phyloP scores from a whole-genome alignment of 305 asterid species.

The Coffea humblotiana region DNA sequence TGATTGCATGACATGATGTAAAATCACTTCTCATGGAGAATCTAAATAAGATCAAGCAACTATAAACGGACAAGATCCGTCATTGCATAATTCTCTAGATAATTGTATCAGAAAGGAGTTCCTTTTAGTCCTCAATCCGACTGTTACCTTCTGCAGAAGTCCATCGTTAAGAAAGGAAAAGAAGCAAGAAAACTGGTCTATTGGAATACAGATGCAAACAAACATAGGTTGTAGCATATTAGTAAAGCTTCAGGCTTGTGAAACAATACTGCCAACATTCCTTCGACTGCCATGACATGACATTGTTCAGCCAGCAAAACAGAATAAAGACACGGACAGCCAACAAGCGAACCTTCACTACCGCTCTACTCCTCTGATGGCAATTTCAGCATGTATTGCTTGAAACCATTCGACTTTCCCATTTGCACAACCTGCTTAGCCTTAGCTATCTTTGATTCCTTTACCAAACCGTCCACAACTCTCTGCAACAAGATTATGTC shows the following conservation, averaged over 20 bases:
- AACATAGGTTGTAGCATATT: not conserved
- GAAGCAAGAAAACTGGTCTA: not conserved
- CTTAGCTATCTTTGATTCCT: slow-evolving; percentile 32
- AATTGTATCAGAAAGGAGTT: not conserved
- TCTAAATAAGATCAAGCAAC: not conserved
- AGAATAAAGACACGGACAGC: not conserved
- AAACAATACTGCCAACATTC: not conserved
- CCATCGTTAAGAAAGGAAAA: not conserved
- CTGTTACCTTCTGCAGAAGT: not conserved
- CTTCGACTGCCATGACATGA: not conserved
- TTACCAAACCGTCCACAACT: slow-evolving; percentile 41
- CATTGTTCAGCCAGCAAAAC: slow-evolving; percentile 7
- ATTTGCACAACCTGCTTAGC: slow-evolving; percentile 42
- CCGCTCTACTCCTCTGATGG: slow-evolving; percentile 5
- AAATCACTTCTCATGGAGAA: not conserved
- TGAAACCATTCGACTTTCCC: slow-evolving; percentile 38
- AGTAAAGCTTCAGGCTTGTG: not conserved
- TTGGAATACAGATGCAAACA: not conserved
- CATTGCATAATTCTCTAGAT: not conserved
- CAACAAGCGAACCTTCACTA: not conserved
- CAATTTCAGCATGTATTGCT: slow-evolving; percentile 34
- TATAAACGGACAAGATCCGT: not conserved
- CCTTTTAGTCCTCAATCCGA: not conserved
- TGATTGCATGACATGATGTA: not conserved
- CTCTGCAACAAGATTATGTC: slow-evolving; percentile 34